Evolutionary conservation across 2,329 filamentous ascomycete species (phyloP).

Genomic region (Conoideocrella luteorostrata): DNA sequence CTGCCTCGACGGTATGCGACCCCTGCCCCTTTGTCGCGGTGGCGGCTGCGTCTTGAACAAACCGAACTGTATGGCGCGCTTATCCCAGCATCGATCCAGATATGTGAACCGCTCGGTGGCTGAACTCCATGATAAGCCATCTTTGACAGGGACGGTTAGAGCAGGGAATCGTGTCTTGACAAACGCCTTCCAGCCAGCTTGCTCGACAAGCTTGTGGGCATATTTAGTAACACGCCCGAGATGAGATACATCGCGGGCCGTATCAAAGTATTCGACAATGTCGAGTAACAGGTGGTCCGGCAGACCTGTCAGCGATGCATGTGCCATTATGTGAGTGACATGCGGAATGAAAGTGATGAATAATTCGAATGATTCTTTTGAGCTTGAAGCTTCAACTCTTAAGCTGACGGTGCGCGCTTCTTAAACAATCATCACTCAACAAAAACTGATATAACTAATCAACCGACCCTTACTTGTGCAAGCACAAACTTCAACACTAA

Average conservation of each 20-base stretch:
- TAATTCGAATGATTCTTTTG: no score
- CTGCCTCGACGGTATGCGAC: constrained; percentile 24
- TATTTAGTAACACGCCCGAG: constrained; percentile 33
- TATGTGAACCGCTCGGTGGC: constrained; percentile 42
- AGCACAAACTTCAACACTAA: no score
- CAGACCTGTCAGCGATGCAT: constrained; percentile 32
- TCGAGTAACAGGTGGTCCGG: constrained; percentile 46
- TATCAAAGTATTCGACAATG: constrained; percentile 40
- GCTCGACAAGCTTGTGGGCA: constrained; percentile 30
- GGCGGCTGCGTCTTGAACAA: constrained; percentile 12
- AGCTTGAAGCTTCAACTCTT: no score
- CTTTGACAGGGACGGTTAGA: constrained; percentile 24
- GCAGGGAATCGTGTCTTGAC: constrained; percentile 38
- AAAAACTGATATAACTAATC: no score
- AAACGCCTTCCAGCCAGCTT: constrained; percentile 45
- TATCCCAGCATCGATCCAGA: constrained; percentile 48
- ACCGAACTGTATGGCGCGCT: constrained; percentile 33
- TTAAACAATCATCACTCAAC: no score
- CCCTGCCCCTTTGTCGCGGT: constrained; percentile 10
- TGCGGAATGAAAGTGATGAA: not conserved
- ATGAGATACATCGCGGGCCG: constrained; percentile 39
- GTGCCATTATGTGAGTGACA: not conserved
- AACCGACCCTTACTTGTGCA: no score
- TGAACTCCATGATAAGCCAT: constrained; percentile 25
- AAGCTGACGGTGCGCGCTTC: no score